Evolutionary conservation across 164 flowering plant species (phyloP).

Genomic region (Warburgia ugandensis): DNA sequence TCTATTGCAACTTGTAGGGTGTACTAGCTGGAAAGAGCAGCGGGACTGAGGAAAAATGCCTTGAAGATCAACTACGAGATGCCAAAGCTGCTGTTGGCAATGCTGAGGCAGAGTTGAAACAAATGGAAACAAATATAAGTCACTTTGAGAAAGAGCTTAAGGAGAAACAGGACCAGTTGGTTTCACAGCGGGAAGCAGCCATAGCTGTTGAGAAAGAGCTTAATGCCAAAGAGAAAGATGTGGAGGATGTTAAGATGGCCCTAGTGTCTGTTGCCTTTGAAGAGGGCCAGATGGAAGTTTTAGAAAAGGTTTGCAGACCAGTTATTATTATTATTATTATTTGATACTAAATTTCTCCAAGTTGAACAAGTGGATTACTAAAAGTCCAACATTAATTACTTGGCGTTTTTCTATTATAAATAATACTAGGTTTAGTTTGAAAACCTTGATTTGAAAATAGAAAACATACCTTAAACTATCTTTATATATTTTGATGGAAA

Average conservation of each 20-base stretch:
- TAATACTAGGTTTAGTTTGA: too few relatives aligned
- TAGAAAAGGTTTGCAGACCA: slow-evolving; percentile 60
- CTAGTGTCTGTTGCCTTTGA: slow-evolving; percentile 61
- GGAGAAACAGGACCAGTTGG: slow-evolving; percentile 58
- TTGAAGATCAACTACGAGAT: slow-evolving; percentile 89
- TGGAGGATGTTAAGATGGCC: slow-evolving; percentile 44
- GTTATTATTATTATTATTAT: neutral
- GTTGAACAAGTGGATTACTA: too few relatives aligned
- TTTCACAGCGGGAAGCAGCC: slow-evolving; percentile 78
- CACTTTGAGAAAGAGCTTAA: slow-evolving; percentile 77
- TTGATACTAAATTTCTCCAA: too few relatives aligned
- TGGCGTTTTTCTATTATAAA: too few relatives aligned
- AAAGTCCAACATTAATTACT: too few relatives aligned
- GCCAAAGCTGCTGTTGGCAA: slow-evolving; percentile 88
- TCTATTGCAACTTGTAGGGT: slow-evolving; percentile 36
- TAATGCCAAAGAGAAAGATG: slow-evolving; percentile 41
- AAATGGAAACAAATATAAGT: slow-evolving; percentile 62
- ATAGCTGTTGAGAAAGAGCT: slow-evolving; percentile 70
- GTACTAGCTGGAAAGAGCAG: slow-evolving; percentile 90
- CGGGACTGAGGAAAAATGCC: slow-evolving; percentile 91
- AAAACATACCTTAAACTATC: neutral
- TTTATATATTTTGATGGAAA: neutral
- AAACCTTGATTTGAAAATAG: too few relatives aligned
- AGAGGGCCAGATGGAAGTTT: slow-evolving; percentile 75
- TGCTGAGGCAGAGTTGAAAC: slow-evolving; percentile 82